Evolutionary conservation across 2,329 filamentous ascomycete genomes (phyloP), one percentile per base, ranked within the genome.

Genomic region (Blumeriella jaapii): DNA sequence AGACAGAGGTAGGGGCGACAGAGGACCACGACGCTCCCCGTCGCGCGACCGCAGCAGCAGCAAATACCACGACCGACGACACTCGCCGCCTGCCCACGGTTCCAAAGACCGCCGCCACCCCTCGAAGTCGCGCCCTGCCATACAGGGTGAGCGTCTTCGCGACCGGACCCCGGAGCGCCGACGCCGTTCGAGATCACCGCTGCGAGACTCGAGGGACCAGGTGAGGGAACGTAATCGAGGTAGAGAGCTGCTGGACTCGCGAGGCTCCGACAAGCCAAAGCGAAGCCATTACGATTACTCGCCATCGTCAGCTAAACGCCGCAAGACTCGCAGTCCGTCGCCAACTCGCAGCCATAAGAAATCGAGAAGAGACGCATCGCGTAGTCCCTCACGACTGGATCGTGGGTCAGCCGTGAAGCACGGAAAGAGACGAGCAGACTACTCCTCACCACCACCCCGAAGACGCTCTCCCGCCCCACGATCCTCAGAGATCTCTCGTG

Each of bases 1-100:
- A 60, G 57, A 60, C 42, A 55, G 58, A 57, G 56, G 57, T 45
- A 55, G 57, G 58, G 53, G 56, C 43, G 57, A 58, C 55, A 54
- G 58, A 54, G 55, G 57, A 52, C 51, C 54, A 36, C 53, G 50
- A 49, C 52, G 54, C 53, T 58, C 57, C 40, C 54, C 57, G 39
- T 42, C 53, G 49, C 52, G 51, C 51, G 56, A 46, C 46, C 45
- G 38, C 52, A 59, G 38, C 53, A 59, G 39, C 50, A 39, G 43
- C 31, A 34, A 54, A n/a, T n/a, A n/a, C 56, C 56, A 44, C 54
- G 52, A 46, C 59, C 57, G 34, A 53, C 57, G 40, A 40, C 54
- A 48, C 50, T 50, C 51, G 56, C 45, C 47, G 38, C 43, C 24
- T 19, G 33, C n/a, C n/a, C n/a, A 30, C 13, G 36, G 29, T n/a